Evolutionary conservation across 768 basidiomycete genomes (phyloP).

Genomic region (Kwoniella dendrophila): DNA sequence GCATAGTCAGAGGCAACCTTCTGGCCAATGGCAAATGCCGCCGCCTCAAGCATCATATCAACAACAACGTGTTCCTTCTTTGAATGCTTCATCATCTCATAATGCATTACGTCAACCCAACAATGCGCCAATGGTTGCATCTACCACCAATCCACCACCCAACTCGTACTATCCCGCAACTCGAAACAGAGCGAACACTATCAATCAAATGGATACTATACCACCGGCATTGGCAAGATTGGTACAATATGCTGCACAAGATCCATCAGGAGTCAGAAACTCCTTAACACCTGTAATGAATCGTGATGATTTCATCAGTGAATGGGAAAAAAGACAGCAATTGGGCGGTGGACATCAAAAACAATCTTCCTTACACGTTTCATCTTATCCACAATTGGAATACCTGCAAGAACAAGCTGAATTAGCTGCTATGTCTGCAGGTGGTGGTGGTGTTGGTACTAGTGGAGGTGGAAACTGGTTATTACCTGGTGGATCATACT

Average conservation of each 20-base stretch:
- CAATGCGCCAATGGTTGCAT: conserved; percentile 26
- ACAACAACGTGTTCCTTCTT: conserved; percentile 50
- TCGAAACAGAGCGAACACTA: conserved; percentile 83
- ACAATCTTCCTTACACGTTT: conserved; percentile 58
- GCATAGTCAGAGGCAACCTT: conserved; percentile 54
- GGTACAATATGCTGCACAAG: conserved; percentile 76
- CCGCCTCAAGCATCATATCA: conserved; percentile 34
- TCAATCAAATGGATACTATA: conserved; percentile 87
- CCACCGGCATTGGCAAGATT: conserved; percentile 89
- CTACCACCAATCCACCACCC: conserved; percentile 63
- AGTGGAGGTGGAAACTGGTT: conserved; percentile 38
- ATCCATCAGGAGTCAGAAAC: conserved; percentile 55
- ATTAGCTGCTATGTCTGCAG: conserved; percentile 38
- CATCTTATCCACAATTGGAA: conserved; percentile 86
- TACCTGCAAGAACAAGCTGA: conserved; percentile 89
- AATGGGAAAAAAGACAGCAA: conserved; percentile 92
- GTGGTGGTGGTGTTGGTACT: conserved; percentile 16
- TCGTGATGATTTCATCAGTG: conserved; percentile 88
- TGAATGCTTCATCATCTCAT: conserved; percentile 35
- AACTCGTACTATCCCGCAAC: conserved; percentile 63
- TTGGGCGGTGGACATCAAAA: conserved; percentile 52
- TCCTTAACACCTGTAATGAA: conserved; percentile 89
- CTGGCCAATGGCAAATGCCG: conserved; percentile 39
- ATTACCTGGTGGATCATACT: conserved; percentile 39
- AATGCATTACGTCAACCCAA: conserved; percentile 13